Conservation (phyloP, 306 rosid genomes). For the Prunus campanulata region DNA sequence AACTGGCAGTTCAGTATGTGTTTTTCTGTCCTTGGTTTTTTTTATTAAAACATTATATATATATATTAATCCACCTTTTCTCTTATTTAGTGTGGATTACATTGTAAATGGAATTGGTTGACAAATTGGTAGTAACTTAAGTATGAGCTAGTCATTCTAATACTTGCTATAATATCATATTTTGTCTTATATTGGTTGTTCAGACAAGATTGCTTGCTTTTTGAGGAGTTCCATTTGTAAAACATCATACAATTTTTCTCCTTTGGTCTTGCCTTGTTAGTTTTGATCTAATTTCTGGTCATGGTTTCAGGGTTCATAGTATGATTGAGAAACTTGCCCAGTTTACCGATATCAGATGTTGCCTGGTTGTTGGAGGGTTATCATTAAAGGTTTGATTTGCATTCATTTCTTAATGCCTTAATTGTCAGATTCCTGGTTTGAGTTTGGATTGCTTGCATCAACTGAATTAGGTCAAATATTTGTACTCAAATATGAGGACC, state of each 20-base stretch:
- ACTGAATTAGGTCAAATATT: not conserved
- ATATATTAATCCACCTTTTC: not conserved
- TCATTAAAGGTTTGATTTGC: slow-evolving; percentile 63
- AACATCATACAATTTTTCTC: not conserved
- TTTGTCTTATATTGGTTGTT: too few relatives aligned
- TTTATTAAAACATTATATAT: too few relatives aligned
- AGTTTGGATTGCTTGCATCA: not conserved
- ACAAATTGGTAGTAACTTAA: not conserved
- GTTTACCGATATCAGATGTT: slow-evolving; percentile 89
- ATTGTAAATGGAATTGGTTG: not conserved
- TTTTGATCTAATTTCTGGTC: slow-evolving; percentile 1
- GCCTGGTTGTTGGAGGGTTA: slow-evolving; percentile 91
- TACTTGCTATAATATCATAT: too few relatives aligned
- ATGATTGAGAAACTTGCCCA: slow-evolving; percentile 90
- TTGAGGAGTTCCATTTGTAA: not conserved
- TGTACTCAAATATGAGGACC: not conserved
- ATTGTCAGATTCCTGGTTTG: not conserved
- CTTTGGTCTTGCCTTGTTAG: not conserved
- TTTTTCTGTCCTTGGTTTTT: not conserved
- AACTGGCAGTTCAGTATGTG: slow-evolving; percentile 91
- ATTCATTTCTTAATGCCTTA: slow-evolving; percentile 23
- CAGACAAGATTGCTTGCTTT: too few relatives aligned
- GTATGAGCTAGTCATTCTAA: too few relatives aligned
- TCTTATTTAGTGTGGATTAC: not conserved
- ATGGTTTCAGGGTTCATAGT: slow-evolving; percentile 73